phyloP scores from a whole-genome alignment of 306 rosid genomes.

The Vachellia pachyceras region DNA sequence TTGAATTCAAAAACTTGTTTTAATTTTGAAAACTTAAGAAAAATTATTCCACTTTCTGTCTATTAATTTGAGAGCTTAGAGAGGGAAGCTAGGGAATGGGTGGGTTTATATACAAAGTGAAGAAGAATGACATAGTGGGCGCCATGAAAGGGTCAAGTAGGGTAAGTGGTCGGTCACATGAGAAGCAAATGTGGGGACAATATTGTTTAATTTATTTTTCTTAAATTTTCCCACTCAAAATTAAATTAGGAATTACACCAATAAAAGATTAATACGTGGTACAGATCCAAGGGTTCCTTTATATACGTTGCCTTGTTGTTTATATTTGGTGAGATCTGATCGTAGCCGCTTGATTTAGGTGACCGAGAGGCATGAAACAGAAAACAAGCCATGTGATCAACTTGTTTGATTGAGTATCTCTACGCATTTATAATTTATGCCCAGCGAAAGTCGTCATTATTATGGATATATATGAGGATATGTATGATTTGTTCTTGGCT shows the following conservation, averaged over 20 bases:
- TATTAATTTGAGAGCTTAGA: neutral
- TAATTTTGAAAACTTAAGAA: neutral
- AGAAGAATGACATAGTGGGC: slow-evolving; percentile 43
- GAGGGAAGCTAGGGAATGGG: neutral
- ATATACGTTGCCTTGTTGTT: slow-evolving; percentile 23
- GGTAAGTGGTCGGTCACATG: slow-evolving; percentile 76
- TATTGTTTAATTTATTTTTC: slow-evolving; percentile 21
- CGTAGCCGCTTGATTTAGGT: slow-evolving; percentile 49
- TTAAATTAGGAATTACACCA: slow-evolving; percentile 13
- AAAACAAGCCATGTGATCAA: slow-evolving; percentile 64
- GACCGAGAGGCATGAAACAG: slow-evolving; percentile 30
- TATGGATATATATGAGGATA: neutral
- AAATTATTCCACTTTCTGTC: no score
- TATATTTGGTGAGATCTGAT: slow-evolving; percentile 50
- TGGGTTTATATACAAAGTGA: slow-evolving; percentile 36
- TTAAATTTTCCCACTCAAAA: slow-evolving; percentile 34
- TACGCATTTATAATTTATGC: slow-evolving; percentile 21
- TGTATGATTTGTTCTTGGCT: neutral
- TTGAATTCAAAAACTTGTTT: neutral
- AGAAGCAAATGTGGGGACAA: slow-evolving; percentile 72
- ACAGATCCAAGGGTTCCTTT: slow-evolving; percentile 56
- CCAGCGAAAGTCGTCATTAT: neutral
- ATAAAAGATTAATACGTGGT: slow-evolving; percentile 43
- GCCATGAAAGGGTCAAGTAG: slow-evolving; percentile 72
- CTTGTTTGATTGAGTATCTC: slow-evolving; percentile 37